Conservation (phyloP, 2,329 filamentous ascomycete species). For the Chalaropsis thielavioides region DNA sequence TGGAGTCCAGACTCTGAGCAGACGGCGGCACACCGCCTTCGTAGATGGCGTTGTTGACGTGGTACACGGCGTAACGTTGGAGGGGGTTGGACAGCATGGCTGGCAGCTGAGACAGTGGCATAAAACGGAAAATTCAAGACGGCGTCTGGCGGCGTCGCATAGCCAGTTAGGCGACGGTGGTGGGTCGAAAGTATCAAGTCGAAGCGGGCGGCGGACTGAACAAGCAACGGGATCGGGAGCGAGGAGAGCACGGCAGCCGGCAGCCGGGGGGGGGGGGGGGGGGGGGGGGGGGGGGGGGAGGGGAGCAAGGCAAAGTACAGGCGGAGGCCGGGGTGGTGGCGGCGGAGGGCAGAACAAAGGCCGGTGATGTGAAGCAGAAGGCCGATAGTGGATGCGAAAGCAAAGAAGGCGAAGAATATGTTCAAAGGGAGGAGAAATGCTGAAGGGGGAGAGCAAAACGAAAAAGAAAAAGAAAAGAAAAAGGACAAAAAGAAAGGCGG, state of each 20-base stretch:
- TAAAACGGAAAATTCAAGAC: not conserved
- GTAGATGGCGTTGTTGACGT: slow-evolving; percentile 41
- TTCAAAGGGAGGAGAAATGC: not conserved
- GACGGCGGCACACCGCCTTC: slow-evolving; percentile 37
- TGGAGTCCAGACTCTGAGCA: slow-evolving; percentile 43
- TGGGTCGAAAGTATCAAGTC: not conserved
- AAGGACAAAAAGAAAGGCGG: not conserved
- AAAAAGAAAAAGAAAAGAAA: slow-evolving; percentile 4
- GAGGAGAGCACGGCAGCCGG: too few relatives aligned
- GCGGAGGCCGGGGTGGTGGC: not conserved
- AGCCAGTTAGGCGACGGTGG: not conserved
- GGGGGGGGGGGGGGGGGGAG: too few relatives aligned
- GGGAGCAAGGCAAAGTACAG: too few relatives aligned
- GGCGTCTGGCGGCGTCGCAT: not conserved
- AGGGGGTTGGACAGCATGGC: slow-evolving; percentile 51
- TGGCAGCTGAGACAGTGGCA: slow-evolving; percentile 16
- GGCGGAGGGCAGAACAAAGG: not conserved
- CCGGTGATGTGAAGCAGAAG: not conserved
- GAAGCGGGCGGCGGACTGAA: not conserved
- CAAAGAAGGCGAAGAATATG: not conserved
- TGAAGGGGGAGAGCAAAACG: not conserved
- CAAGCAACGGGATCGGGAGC: not conserved
- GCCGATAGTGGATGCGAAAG: not conserved
- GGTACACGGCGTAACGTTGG: slow-evolving; percentile 48
- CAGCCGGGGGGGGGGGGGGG: not conserved